These are phyloP conservation scores for Ustilago shanxiensis DNA, from an alignment of 1,284 basidiomycete genomes.

Conservation along the genomic window DNA sequence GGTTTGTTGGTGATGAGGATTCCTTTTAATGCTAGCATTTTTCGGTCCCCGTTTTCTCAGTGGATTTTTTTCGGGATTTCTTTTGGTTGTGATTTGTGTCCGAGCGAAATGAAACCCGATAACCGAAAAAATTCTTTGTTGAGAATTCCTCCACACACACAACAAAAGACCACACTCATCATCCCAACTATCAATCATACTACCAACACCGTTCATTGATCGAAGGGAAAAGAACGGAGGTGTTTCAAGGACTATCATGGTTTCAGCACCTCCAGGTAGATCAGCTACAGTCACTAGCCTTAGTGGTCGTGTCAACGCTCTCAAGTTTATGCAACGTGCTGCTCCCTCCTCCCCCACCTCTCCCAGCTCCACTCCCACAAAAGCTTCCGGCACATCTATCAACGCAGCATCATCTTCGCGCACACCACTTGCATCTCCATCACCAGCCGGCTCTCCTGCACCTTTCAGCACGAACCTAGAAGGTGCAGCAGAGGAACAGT, in stretches of 20 bases:
- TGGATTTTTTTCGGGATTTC: neutral
- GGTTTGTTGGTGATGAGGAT: constrained; percentile 31
- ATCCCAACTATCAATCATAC: constrained; percentile 9
- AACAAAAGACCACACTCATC: no score
- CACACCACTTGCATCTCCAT: constrained; percentile 7
- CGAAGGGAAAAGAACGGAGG: neutral
- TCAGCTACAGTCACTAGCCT: constrained; percentile 47
- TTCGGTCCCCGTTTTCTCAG: neutral
- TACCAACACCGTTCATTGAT: constrained; percentile 5
- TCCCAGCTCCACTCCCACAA: neutral
- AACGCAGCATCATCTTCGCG: constrained; percentile 6
- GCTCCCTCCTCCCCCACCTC: constrained; percentile 17
- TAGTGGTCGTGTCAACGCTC: constrained; percentile 49
- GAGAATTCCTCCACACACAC: neutral
- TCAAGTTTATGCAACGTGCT: constrained; percentile 57
- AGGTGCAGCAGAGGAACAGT: constrained; percentile 37
- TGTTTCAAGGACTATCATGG: neutral
- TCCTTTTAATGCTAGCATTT: constrained; percentile 10
- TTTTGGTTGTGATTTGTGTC: neutral
- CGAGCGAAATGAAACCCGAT: neutral
- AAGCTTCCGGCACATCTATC: neutral
- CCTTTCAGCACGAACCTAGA: neutral
- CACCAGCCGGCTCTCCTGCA: neutral
- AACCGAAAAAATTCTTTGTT: neutral
- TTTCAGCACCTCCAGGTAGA: constrained; percentile 42